Conservation (phyloP, 306 rosid genomes). For the Corylus heterophylla region DNA sequence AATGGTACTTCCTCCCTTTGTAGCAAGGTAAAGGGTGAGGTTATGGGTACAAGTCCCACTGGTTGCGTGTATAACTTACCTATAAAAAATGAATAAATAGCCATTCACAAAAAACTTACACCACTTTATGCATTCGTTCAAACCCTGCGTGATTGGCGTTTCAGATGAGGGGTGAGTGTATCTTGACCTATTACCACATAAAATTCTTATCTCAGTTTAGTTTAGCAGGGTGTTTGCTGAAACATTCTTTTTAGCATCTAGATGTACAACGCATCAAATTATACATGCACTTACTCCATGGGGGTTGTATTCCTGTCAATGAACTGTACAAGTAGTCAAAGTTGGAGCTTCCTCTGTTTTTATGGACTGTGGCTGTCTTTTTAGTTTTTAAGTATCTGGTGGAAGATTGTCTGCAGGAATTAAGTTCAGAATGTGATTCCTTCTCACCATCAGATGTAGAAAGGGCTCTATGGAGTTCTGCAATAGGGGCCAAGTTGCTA, state of each 20-base stretch:
- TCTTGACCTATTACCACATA: too few relatives aligned
- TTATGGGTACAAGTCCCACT: too few relatives aligned
- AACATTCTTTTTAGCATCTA: background rate
- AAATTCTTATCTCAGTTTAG: too few relatives aligned
- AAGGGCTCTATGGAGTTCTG: slow-evolving; percentile 83
- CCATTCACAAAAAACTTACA: too few relatives aligned
- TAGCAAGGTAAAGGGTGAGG: too few relatives aligned
- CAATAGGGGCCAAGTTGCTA: slow-evolving; percentile 42
- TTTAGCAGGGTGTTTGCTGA: too few relatives aligned
- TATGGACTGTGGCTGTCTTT: background rate
- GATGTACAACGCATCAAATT: background rate
- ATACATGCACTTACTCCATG: background rate
- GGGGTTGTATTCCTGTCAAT: background rate
- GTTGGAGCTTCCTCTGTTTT: slow-evolving; percentile 9
- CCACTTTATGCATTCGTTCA: too few relatives aligned
- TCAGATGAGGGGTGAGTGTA: too few relatives aligned
- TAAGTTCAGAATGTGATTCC: slow-evolving; percentile 52
- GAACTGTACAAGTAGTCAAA: background rate
- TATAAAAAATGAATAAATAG: too few relatives aligned
- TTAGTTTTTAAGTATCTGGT: slow-evolving; percentile 11
- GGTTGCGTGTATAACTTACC: too few relatives aligned
- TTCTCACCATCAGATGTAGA: slow-evolving; percentile 88
- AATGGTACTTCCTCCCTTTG: too few relatives aligned
- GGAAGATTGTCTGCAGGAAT: slow-evolving; percentile 56
- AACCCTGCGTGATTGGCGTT: too few relatives aligned